phyloP scores from a whole-genome alignment of 805 yeast genomes.

The Wickerhamiella galacta region DNA sequence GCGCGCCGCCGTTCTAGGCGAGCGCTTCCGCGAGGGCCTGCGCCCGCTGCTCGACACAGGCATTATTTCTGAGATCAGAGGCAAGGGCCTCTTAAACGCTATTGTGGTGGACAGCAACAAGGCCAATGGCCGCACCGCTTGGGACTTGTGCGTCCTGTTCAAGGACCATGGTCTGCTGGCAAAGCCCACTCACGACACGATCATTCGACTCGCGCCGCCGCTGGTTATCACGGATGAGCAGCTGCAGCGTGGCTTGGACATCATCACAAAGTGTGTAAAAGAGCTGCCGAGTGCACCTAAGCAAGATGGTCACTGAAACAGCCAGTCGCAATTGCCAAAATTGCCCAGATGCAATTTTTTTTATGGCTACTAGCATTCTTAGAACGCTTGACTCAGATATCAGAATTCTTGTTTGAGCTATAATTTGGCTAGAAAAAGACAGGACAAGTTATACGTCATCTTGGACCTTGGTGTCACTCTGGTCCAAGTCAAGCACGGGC shows the following conservation, averaged over 20 bases:
- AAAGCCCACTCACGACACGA: constrained; percentile 91
- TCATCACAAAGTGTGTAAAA: constrained; percentile 44
- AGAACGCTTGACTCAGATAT: too few species aligned
- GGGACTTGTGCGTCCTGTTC: constrained; percentile 89
- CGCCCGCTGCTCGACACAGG: constrained; percentile 26
- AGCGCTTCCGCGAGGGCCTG: constrained; percentile 37
- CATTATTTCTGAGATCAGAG: constrained; percentile 49
- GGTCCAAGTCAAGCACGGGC: too few species aligned
- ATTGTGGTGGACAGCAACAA: constrained; percentile 74
- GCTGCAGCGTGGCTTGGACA: constrained; percentile 59
- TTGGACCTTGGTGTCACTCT: too few species aligned
- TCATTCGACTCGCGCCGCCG: constrained; percentile 93
- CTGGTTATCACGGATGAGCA: constrained; percentile 81
- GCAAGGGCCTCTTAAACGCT: constrained; percentile 76
- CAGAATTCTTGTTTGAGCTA: too few species aligned
- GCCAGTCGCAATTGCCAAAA: too few species aligned
- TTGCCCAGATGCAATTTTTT: too few species aligned
- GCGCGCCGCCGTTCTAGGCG: constrained; percentile 59
- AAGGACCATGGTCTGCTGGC: constrained; percentile 80
- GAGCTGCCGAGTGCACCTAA: constrained; percentile 22
- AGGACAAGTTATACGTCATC: too few species aligned
- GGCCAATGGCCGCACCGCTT: constrained; percentile 80
- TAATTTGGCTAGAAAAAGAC: too few species aligned
- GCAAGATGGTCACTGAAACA: constrained; percentile 4
- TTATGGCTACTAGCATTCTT: too few species aligned